A percentile compares a stretch with the other conserved stretches of the same genome.
These are phyloP conservation scores for Boletus rubescentipes DNA, from an alignment of 768 basidiomycete genomes.

Conservation along the genomic window DNA sequence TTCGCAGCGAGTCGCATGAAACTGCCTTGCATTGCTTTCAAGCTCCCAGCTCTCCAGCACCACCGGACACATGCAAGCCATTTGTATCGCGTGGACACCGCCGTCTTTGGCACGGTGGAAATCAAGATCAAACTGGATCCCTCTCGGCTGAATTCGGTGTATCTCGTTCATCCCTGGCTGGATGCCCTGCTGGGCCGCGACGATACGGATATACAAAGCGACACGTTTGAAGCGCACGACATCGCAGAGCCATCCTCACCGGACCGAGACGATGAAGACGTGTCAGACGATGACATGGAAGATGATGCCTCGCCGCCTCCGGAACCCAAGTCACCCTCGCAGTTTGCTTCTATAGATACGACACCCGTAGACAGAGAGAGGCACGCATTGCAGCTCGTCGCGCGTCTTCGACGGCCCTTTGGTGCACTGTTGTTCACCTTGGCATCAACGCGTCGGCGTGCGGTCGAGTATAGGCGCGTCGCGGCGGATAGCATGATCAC, in stretches of 20 bases:
- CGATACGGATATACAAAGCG: no score
- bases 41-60: background rate
- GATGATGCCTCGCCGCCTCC: no score
- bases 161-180: conserved; percentile 6
- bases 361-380: background rate
- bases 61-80: background rate
- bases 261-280: no score
- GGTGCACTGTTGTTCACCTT: background rate
- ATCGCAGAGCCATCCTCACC: no score
- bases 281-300: no score
- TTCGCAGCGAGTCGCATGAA: conserved; percentile 7
- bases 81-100: background rate
- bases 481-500: background rate
- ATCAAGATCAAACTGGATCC: background rate
- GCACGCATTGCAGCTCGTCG: background rate
- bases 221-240: no score
- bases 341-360: no score
- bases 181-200: background rate
- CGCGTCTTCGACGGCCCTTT: background rate
- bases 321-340: no score
- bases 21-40: conserved; percentile 2
- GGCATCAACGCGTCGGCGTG: background rate
- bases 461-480: conserved; percentile 1
- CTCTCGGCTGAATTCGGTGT: background rate
- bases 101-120: background rate